Conservation (phyloP, 805 yeast genomes). For the Metschnikowia reukaufii region DNA sequence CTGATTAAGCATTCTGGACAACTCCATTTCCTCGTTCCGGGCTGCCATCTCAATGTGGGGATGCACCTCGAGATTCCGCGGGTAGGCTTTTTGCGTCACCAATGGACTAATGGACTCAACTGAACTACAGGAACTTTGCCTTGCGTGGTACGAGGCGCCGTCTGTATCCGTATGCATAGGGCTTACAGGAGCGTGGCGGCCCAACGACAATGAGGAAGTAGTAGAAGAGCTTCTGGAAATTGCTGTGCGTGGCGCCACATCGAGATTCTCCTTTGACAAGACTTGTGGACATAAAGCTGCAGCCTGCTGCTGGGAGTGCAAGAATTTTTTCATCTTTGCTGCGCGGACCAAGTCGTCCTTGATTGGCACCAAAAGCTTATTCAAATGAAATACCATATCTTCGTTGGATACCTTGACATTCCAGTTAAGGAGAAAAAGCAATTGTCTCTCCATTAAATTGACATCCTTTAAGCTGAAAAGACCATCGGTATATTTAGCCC, state of each 20-base stretch:
- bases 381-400: slow-evolving; percentile 44
- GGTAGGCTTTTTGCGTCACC: background rate
- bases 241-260: slow-evolving; percentile 4
- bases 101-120: slow-evolving; percentile 19
- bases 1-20: slow-evolving; percentile 16
- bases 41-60: slow-evolving; percentile 19
- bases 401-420: slow-evolving; percentile 51
- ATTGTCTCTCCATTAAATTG: slow-evolving; percentile 78
- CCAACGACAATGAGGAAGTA: slow-evolving; percentile 18
- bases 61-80: slow-evolving; percentile 8
- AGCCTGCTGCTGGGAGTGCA: slow-evolving; percentile 28
- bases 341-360: slow-evolving; percentile 38
- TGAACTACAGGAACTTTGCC: slow-evolving; percentile 25
- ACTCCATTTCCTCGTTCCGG: slow-evolving; percentile 17
- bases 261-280: slow-evolving; percentile 1
- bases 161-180: slow-evolving; percentile 8
- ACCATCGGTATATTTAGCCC: slow-evolving; percentile 80
- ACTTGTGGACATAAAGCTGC: slow-evolving; percentile 9
- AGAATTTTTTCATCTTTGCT: slow-evolving; percentile 33
- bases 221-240: slow-evolving; percentile 20
- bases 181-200: slow-evolving; percentile 10
- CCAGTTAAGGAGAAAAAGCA: slow-evolving; percentile 69
- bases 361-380: slow-evolving; percentile 53
- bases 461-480: slow-evolving; percentile 66
- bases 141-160: slow-evolving; percentile 17